phyloP scores from a whole-genome alignment of 2,329 filamentous ascomycete species.

The Scedosporium aurantiacum region DNA sequence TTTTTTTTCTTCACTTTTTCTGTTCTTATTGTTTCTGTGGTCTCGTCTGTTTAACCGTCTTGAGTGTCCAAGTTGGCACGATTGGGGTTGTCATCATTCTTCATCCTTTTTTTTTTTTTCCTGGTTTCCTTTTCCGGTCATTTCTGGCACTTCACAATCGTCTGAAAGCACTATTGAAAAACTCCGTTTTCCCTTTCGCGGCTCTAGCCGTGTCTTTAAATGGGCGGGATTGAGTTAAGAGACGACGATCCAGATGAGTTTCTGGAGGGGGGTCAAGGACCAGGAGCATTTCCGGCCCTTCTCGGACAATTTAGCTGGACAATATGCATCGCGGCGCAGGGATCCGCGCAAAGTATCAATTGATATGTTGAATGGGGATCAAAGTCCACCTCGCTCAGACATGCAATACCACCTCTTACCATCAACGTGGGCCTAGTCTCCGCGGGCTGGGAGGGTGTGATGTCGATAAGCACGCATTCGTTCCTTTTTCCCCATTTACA shows the following conservation, averaged over 20 bases:
- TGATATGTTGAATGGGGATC: neutral
- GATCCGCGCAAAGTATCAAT: neutral
- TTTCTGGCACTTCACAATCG: neutral
- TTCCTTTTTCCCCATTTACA: neutral
- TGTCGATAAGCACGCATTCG: neutral
- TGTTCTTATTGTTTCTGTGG: slow-evolving; percentile 11
- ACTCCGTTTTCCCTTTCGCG: neutral
- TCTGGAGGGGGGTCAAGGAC: neutral
- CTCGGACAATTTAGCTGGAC: slow-evolving; percentile 15
- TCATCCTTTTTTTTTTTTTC: slow-evolving; percentile 10
- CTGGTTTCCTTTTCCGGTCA: neutral
- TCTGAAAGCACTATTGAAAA: neutral
- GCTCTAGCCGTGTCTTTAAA: neutral
- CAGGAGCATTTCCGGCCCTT: slow-evolving; percentile 11
- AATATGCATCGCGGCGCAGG: neutral
- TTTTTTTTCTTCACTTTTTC: slow-evolving; percentile 11
- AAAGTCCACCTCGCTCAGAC: neutral
- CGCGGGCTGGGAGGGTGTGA: neutral
- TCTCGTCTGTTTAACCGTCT: neutral
- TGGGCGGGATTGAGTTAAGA: neutral
- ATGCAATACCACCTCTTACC: slow-evolving; percentile 1
- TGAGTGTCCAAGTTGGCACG: too few species aligned
- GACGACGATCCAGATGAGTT: neutral
- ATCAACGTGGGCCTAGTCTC: neutral
- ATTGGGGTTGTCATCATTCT: slow-evolving; percentile 5